Evolutionary conservation across 2,329 filamentous ascomycete genomes (phyloP).

Genomic region (Phyllosticta citrichinensis): DNA sequence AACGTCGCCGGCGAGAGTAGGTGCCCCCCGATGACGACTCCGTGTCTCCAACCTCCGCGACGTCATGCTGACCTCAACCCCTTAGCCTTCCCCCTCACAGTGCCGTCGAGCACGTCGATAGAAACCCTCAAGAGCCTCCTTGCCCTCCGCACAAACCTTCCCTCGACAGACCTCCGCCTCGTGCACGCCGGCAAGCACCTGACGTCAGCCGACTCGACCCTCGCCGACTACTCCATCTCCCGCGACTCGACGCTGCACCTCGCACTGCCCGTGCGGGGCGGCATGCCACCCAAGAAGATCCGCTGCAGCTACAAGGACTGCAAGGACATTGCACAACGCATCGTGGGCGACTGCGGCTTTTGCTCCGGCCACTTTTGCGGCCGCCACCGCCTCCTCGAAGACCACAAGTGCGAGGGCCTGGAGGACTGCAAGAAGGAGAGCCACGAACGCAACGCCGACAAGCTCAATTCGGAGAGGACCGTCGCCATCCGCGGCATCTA

Average conservation of each 20-base stretch:
- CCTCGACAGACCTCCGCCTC: constrained; percentile 42
- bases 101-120: constrained; percentile 45
- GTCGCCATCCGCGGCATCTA: constrained; percentile 86
- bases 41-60: background rate
- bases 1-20: constrained; percentile 48
- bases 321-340: constrained; percentile 77
- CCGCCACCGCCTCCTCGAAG: constrained; percentile 86
- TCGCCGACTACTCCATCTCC: constrained; percentile 39
- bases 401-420: constrained; percentile 83
- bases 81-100: constrained; percentile 46
- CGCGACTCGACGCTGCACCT: constrained; percentile 44
- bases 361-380: constrained; percentile 91
- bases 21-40: constrained; percentile 16
- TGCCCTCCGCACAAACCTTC: constrained; percentile 47
- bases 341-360: constrained; percentile 93
- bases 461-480: constrained; percentile 85
- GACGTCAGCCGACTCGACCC: constrained; percentile 28
- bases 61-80: constrained; percentile 14
- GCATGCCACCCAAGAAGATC: constrained; percentile 60
- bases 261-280: constrained; percentile 46
- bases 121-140: constrained; percentile 47
- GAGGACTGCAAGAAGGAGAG: constrained; percentile 98
- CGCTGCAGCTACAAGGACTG: constrained; percentile 86
- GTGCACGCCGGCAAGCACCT: constrained; percentile 50
- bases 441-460: constrained; percentile 85